These are phyloP conservation scores for Fusarium sp. DNA, from an alignment of 2,329 filamentous ascomycete species.

Conservation along the genomic window DNA sequence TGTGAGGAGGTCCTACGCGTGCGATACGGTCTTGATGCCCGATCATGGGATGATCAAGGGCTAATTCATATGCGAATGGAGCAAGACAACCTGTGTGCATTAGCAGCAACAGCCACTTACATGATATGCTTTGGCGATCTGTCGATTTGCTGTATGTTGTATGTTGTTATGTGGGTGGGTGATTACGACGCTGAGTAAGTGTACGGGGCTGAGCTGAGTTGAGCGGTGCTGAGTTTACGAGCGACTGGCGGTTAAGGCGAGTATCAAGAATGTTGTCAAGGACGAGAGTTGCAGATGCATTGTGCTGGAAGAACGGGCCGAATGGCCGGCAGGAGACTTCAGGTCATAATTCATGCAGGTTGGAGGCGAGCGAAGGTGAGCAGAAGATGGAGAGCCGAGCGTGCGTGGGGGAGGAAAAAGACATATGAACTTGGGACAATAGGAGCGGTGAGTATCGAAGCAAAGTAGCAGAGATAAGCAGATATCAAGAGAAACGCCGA, in stretches of 20 bases:
- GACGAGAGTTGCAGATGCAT: slow-evolving; percentile 61
- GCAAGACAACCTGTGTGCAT: slow-evolving; percentile 11
- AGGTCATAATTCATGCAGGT: slow-evolving; percentile 57
- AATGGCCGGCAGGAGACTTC: slow-evolving; percentile 65
- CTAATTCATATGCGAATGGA: slow-evolving; percentile 1
- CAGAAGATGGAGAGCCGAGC: slow-evolving; percentile 54
- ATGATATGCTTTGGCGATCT: slow-evolving; percentile 49
- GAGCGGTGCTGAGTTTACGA: slow-evolving; percentile 52
- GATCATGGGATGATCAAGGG: slow-evolving; percentile 44
- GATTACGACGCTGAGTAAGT: slow-evolving; percentile 67
- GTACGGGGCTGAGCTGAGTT: slow-evolving; percentile 51
- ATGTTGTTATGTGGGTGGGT: slow-evolving; percentile 61
- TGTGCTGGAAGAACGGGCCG: slow-evolving; percentile 66
- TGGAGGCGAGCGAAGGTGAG: slow-evolving; percentile 57
- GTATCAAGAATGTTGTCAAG: slow-evolving; percentile 62
- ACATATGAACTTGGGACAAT: slow-evolving; percentile 3
- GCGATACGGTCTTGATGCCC: slow-evolving; percentile 57
- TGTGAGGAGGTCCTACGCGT: slow-evolving; percentile 61
- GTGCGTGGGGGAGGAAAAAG: slow-evolving; percentile 26
- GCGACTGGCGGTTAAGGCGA: slow-evolving; percentile 52
- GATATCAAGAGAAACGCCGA: neutral
- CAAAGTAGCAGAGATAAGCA: neutral
- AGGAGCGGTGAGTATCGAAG: slow-evolving; percentile 28
- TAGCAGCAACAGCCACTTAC: slow-evolving; percentile 30
- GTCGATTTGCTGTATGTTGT: slow-evolving; percentile 64